phyloP scores from a whole-genome alignment of 371 early-diverging fungal genomes.

The Dinochytrium kinnereticum region DNA sequence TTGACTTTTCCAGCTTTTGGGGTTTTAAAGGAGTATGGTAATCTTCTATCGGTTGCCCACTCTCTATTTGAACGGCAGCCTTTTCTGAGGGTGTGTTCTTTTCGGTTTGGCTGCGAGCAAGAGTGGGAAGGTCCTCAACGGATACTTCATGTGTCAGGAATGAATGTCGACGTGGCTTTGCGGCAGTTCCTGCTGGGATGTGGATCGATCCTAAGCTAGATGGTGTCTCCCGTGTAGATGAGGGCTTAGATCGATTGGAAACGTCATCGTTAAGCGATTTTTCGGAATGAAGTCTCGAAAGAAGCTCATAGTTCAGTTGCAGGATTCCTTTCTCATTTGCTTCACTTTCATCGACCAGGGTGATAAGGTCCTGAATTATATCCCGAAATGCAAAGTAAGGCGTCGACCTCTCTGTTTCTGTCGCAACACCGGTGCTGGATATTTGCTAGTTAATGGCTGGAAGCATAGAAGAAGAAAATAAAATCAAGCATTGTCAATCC shows the following conservation, averaged over 20 bases:
- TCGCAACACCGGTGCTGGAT: constrained; percentile 36
- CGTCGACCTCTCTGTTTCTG: constrained; percentile 54
- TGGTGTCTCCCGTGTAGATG: not conserved
- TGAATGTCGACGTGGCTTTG: not conserved
- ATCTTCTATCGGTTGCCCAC: too few relatives aligned
- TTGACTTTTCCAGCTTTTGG: not conserved
- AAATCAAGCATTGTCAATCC: too few relatives aligned
- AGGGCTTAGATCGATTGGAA: not conserved
- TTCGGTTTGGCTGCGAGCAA: not conserved
- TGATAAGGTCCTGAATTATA: constrained; percentile 49
- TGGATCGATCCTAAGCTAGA: constrained; percentile 10
- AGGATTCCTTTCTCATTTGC: constrained; percentile 21
- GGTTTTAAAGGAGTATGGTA: too few relatives aligned
- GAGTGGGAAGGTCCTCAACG: not conserved
- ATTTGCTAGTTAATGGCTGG: not conserved
- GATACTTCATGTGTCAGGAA: not conserved
- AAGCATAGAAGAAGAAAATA: not conserved
- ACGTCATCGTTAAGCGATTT: not conserved
- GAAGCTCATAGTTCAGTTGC: constrained; percentile 3
- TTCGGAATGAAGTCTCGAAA: constrained; percentile 1
- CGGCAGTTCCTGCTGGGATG: not conserved
- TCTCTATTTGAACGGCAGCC: not conserved
- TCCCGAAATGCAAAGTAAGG: constrained; percentile 50
- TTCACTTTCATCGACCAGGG: constrained; percentile 28
- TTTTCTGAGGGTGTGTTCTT: not conserved